Base-by-base conservation (phyloP, 805 yeast species). In the Candida verbasci region DNA sequence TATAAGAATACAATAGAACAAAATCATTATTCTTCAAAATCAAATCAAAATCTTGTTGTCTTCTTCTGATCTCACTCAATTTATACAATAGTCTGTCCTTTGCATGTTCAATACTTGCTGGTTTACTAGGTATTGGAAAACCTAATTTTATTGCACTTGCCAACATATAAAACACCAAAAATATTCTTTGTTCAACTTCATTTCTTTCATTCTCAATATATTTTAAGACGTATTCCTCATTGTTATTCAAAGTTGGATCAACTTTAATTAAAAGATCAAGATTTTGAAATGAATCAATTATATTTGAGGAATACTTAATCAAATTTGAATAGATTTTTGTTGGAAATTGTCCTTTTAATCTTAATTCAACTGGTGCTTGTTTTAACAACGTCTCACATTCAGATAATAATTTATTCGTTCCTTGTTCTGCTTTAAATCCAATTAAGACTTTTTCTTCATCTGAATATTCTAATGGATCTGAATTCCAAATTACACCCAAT, bases 401-500 rank as follows among this genome's bases (percentile, higher is more conserved):
- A 9, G 69, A 49, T 65, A 84, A 70, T 9, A 81, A 66, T 9
- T 62, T 59, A 44, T 80, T 78, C 22, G 81, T 49, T 51, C 56
- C 76, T 62, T 50, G 53, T 31, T 60, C 55, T 45, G 65, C 79
- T 34, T 66, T 60, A 18, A 74, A 55, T 1, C 80, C 80, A 24
- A 63, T 52, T 9, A 71, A 49, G 22, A 31, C 35, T 27, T 38
- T 35, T 3, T 32, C 37, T 2, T 56, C 52, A 17, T 48, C 49
- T n/a, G 54, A 58, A 35, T 62, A 72, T 12, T 68, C 72, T 42
- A 86, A 58, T 1, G 89, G 87, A 45, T 84, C 91, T 33, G 79
- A 64, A 46, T 80, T 81, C 95, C 94, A 86, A 7, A 80, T 70
- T 16, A 86, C 70, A 1, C 95, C 95, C 72, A 86, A 70, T 29